Percentiles rank a stretch among this genome's conserved stretches.
Conservation (phyloP, 345 rosid genomes). For the Syzygium grande region DNA sequence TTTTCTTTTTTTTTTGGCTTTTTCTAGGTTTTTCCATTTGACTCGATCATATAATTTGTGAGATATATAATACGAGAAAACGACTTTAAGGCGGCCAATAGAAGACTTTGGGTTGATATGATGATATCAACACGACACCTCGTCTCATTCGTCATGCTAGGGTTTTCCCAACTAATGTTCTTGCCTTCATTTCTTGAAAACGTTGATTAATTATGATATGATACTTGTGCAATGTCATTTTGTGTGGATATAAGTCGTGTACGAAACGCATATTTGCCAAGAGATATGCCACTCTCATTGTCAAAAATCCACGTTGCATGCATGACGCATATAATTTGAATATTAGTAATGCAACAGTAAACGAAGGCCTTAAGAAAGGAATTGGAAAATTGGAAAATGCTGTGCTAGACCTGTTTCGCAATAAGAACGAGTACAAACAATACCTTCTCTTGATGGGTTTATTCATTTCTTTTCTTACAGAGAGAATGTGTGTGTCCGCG, state of each 20-base stretch:
- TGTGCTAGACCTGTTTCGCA: not conserved
- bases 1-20: too few relatives aligned
- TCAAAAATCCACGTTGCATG: not conserved
- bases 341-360: not conserved
- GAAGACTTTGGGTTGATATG: not conserved
- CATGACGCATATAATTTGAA: too few relatives aligned
- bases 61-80: too few relatives aligned
- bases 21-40: not conserved
- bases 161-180: not conserved
- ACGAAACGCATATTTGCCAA: not conserved
- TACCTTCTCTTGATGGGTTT: too few relatives aligned
- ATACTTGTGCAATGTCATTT: not conserved
- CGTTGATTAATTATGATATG: not conserved
- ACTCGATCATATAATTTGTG: not conserved
- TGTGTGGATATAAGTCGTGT: not conserved
- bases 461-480: too few relatives aligned
- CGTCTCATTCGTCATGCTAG: not conserved
- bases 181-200: not conserved
- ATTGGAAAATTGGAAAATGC: too few relatives aligned
- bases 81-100: not conserved
- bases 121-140: not conserved
- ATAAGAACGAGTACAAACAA: too few relatives aligned
- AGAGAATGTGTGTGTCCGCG: too few relatives aligned
- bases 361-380: too few relatives aligned
- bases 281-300: not conserved